A percentile compares a stretch with the other conserved stretches of the same genome.
Conservation (phyloP, 2,329 filamentous ascomycete genomes). For the Arachnopeziza araneosa region DNA sequence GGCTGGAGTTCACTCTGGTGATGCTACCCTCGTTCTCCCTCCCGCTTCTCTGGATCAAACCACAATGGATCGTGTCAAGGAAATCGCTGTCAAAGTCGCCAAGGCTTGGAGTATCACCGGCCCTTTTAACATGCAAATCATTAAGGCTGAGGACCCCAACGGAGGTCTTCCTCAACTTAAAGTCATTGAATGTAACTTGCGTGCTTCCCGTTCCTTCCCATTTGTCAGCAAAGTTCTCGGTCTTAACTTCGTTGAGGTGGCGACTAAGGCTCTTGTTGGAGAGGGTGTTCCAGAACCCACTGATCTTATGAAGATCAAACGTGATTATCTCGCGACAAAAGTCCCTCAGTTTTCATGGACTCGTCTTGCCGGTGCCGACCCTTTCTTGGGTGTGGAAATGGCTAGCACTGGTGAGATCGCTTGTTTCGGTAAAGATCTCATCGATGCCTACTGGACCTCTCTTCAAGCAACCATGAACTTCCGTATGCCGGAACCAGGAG, state of each 20-base stretch:
- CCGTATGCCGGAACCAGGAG: conserved; percentile 88
- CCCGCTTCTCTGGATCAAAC: conserved; percentile 71
- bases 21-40: conserved; percentile 89
- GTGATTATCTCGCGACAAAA: conserved; percentile 93
- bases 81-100: conserved; percentile 92
- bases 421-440: conserved; percentile 92
- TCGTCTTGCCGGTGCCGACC: conserved; percentile 91
- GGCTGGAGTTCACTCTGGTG: conserved; percentile 95
- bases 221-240: conserved; percentile 97
- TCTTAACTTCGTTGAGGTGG: conserved; percentile 93
- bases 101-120: conserved; percentile 96
- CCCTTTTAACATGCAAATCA: conserved; percentile 99
- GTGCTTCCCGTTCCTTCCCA: conserved; percentile 94
- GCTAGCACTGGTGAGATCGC: conserved; percentile 95
- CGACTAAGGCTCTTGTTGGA: conserved; percentile 85
- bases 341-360: conserved; percentile 99
- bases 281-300: conserved; percentile 76
- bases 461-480: conserved; percentile 99
- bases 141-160: conserved; percentile 77
- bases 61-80: conserved; percentile 84
- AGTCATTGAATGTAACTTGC: conserved; percentile 97
- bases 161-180: conserved; percentile 75
- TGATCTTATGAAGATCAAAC: conserved; percentile 84
- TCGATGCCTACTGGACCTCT: conserved; percentile 97
- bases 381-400: conserved; percentile 98